These are phyloP conservation scores for Phlebiopsis gigantea DNA, from an alignment of 768 basidiomycete genomes.

Conservation along the genomic window DNA sequence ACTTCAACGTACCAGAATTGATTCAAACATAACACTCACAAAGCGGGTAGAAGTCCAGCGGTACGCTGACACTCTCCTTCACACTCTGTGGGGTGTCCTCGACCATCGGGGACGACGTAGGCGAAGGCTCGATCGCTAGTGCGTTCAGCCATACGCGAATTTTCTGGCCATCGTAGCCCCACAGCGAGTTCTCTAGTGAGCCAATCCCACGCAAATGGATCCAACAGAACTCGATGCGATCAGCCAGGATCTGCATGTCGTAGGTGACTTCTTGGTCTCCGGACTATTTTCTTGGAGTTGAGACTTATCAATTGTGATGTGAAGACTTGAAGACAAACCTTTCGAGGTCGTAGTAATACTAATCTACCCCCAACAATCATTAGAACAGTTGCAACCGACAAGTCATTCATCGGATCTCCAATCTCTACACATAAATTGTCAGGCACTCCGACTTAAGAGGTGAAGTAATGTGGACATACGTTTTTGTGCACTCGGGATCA, in stretches of 20 bases:
- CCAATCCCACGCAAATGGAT: constrained; percentile 93
- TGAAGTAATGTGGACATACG: constrained; percentile 44
- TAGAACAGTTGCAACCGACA: constrained; percentile 89
- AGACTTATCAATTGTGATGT: not conserved
- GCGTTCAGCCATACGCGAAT: constrained; percentile 96
- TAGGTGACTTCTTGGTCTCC: constrained; percentile 89
- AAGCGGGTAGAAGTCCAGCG: constrained; percentile 91
- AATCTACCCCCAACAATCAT: constrained; percentile 94
- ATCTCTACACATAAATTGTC: constrained; percentile 51
- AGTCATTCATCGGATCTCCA: constrained; percentile 90
- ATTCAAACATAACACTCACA: constrained; percentile 47
- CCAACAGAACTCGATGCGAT: constrained; percentile 98
- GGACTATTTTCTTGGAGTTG: constrained; percentile 40
- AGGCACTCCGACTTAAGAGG: not conserved
- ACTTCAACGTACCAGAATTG: not conserved
- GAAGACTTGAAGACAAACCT: constrained; percentile 38
- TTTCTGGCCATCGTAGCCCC: constrained; percentile 90
- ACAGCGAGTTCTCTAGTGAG: constrained; percentile 92
- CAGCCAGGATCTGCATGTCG: constrained; percentile 95
- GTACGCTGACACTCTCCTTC: constrained; percentile 90
- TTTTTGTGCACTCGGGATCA: constrained; percentile 91
- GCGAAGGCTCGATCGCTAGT: constrained; percentile 71
- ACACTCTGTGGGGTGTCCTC: constrained; percentile 41
- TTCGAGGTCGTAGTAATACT: constrained; percentile 82
- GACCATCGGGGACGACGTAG: constrained; percentile 22